These are phyloP conservation scores for Trametes gibbosa DNA, from an alignment of 768 basidiomycete species.

Conservation along the genomic window DNA sequence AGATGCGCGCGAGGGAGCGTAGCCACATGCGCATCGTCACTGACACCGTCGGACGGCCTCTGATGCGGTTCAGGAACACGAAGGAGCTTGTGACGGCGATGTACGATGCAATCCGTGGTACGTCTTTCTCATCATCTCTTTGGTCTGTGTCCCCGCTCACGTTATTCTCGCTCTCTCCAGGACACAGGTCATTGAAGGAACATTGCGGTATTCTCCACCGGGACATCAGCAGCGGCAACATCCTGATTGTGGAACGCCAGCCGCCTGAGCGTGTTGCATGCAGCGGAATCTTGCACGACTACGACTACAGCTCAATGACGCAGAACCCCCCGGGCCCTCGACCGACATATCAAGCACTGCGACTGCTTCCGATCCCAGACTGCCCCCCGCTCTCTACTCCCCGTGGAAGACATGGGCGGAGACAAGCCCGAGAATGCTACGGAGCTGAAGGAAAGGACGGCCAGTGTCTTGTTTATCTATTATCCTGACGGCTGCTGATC, in stretches of 20 bases:
- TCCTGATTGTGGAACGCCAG: not conserved
- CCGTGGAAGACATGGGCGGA: not conserved
- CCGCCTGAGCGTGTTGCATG: not conserved
- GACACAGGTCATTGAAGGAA: not conserved
- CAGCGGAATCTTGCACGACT: not conserved
- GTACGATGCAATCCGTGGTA: slow-evolving; percentile 14
- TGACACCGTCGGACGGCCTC: slow-evolving; percentile 7
- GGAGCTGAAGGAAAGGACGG: not conserved
- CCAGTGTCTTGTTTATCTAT: not conserved
- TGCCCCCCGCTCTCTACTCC: not conserved
- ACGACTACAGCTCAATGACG: not conserved
- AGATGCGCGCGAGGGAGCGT: not conserved
- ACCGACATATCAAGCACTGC: not conserved
- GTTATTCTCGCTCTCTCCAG: not conserved
- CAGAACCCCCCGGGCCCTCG: not conserved
- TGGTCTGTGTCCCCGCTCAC: not conserved
- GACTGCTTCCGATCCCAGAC: not conserved
- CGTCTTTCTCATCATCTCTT: not conserved
- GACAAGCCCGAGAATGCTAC: not conserved
- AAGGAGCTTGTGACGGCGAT: slow-evolving; percentile 11
- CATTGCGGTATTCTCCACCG: not conserved
- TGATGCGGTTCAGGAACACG: slow-evolving; percentile 4
- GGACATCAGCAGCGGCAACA: slow-evolving; percentile 1
- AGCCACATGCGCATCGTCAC: slow-evolving; percentile 14
- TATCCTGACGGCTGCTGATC: too few relatives aligned